Evolutionary conservation across 2,329 filamentous ascomycete genomes (phyloP).

Genomic region (Ceratocystis alfenasii): DNA sequence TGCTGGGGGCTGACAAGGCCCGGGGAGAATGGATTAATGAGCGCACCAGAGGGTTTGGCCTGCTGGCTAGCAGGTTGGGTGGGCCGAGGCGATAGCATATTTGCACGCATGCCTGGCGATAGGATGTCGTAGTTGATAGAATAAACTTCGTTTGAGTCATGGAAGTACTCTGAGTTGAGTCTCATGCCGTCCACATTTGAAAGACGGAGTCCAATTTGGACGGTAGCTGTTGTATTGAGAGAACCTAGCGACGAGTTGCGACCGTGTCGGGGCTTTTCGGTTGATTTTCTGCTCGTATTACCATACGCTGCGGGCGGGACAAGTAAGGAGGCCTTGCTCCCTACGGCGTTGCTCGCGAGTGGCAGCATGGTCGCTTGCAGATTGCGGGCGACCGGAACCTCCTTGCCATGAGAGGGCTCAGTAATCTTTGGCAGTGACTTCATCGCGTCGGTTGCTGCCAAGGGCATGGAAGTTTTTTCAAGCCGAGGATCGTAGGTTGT

Average conservation of each 20-base stretch:
- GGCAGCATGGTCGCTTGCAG: neutral
- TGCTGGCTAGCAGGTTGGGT: conserved; percentile 28
- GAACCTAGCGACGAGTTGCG: conserved; percentile 42
- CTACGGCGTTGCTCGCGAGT: neutral
- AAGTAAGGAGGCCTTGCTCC: neutral
- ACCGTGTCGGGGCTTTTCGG: conserved; percentile 32
- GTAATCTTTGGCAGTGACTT: neutral
- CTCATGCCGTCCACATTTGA: conserved; percentile 46
- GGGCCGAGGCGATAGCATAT: neutral
- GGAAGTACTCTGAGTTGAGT: conserved; percentile 28
- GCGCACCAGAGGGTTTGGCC: conserved; percentile 4
- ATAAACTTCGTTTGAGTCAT: conserved; percentile 31
- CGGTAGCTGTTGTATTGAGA: conserved; percentile 52
- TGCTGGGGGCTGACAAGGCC: neutral
- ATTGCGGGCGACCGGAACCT: neutral
- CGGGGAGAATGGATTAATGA: neutral
- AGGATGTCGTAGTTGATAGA: conserved; percentile 28
- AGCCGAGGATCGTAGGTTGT: conserved; percentile 12
- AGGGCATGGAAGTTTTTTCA: neutral
- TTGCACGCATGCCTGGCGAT: conserved; percentile 13
- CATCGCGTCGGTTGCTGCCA: neutral
- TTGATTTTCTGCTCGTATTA: neutral
- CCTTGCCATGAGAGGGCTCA: neutral
- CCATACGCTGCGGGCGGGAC: conserved; percentile 16
- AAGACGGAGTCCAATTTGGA: conserved; percentile 58